phyloP scores from a whole-genome alignment of 768 basidiomycete species.

The Phaeotremella fagi region DNA sequence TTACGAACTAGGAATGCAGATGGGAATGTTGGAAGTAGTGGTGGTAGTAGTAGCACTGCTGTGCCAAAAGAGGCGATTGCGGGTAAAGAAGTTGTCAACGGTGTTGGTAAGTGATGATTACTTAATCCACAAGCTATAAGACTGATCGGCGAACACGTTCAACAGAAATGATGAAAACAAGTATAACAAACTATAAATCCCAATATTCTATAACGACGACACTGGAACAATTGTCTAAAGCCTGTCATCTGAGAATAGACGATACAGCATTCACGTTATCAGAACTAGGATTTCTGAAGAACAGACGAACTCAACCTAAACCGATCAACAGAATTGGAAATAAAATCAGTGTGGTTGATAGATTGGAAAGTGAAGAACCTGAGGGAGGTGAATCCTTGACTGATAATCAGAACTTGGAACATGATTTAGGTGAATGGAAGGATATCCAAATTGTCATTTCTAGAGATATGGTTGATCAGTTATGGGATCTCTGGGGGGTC shows the following conservation, averaged over 20 bases:
- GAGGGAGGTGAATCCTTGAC: no score
- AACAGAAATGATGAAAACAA: slow-evolving; percentile 6
- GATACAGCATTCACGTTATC: slow-evolving; percentile 85
- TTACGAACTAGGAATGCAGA: slow-evolving; percentile 5
- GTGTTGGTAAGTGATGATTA: slow-evolving; percentile 19
- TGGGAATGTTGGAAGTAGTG: background rate
- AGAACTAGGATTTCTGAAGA: slow-evolving; percentile 70
- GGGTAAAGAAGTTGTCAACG: slow-evolving; percentile 2
- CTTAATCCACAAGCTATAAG: background rate
- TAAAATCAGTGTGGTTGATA: slow-evolving; percentile 45
- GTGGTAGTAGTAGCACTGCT: background rate
- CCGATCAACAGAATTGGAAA: background rate
- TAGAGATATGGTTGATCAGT: slow-evolving; percentile 62
- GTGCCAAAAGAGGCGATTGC: background rate
- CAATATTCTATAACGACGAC: slow-evolving; percentile 48
- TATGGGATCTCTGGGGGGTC: slow-evolving; percentile 65
- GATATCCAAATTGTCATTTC: slow-evolving; percentile 56
- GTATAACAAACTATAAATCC: slow-evolving; percentile 14
- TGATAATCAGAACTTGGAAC: slow-evolving; percentile 12
- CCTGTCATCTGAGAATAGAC: slow-evolving; percentile 74
- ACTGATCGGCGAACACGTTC: background rate
- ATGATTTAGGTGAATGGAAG: slow-evolving; percentile 47
- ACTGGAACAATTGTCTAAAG: slow-evolving; percentile 69
- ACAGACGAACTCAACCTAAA: slow-evolving; percentile 14
- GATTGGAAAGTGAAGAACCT: background rate